phyloP scores from a whole-genome alignment of 306 rosid genomes.

The Oemleria cerasiformis region DNA sequence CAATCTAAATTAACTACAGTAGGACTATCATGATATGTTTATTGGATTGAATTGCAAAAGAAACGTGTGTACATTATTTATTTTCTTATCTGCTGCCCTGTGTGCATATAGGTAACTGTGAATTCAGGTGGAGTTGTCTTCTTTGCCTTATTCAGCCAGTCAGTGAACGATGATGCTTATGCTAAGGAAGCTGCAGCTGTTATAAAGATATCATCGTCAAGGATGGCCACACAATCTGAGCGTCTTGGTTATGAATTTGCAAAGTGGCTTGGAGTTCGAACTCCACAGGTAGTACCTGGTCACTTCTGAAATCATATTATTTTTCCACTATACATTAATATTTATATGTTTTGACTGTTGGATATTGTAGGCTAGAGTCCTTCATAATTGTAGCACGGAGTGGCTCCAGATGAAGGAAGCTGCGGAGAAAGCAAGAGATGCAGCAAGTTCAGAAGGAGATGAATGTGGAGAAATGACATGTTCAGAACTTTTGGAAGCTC shows the following conservation, averaged over 20 bases:
- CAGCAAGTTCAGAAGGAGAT: conserved; percentile 65
- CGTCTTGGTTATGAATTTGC: conserved; percentile 94
- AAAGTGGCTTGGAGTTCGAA: conserved; percentile 77
- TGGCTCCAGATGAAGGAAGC: conserved; percentile 97
- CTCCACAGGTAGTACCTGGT: conserved; percentile 69
- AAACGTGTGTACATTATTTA: conserved; percentile 11
- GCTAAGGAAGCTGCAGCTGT: conserved; percentile 84
- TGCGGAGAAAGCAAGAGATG: conserved; percentile 76
- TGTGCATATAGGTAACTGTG: conserved; percentile 73
- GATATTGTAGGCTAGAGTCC: conserved; percentile 71
- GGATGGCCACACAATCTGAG: conserved; percentile 94
- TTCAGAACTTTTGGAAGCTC: conserved; percentile 94
- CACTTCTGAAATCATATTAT: conserved; percentile 8
- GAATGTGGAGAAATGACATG: conserved; percentile 83
- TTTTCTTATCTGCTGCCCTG: conserved; percentile 32
- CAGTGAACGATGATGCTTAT: conserved; percentile 37
- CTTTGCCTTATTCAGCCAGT: conserved; percentile 73
- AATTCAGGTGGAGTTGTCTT: conserved; percentile 97
- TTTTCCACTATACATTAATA: conserved; percentile 10
- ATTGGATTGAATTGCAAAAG: neutral
- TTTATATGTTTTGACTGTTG: conserved; percentile 10
- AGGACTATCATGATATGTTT: neutral
- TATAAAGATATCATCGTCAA: conserved; percentile 82
- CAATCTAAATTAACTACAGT: conserved; percentile 12
- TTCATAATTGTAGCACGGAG: conserved; percentile 75